Evolutionary conservation across 306 rosid genomes (phyloP).

Genomic region (Trichosanthes cucumerina): DNA sequence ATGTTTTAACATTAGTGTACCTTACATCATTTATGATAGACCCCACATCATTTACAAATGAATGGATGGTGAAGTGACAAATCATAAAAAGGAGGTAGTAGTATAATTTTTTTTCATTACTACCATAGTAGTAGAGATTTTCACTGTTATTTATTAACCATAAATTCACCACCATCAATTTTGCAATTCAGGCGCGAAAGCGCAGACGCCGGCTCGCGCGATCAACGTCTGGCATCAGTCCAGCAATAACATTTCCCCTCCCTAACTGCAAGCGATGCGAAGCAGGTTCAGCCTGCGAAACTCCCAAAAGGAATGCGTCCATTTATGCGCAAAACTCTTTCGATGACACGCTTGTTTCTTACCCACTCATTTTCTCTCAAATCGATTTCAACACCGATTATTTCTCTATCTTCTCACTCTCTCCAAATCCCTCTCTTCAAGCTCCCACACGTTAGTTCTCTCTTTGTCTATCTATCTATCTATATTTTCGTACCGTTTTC

Average conservation of each 20-base stretch:
- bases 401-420: not conserved
- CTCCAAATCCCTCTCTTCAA: constrained; percentile 21
- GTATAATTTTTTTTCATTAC: no score
- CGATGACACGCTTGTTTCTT: constrained; percentile 29
- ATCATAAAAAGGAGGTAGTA: no score
- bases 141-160: no score
- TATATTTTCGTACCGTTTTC: not conserved
- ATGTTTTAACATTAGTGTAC: no score
- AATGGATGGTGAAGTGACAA: no score
- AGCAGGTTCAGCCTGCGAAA: not conserved
- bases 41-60: no score
- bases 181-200: not conserved
- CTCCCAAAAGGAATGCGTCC: constrained; percentile 24
- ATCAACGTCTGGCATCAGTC: no score
- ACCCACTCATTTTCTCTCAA: constrained; percentile 15
- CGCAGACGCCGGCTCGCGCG: no score
- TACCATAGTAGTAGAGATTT: no score
- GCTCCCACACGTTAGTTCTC: constrained; percentile 8
- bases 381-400: not conserved
- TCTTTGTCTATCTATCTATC: not conserved
- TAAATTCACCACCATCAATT: no score
- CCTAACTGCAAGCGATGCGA: not conserved
- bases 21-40: no score
- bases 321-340: constrained; percentile 19
- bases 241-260: no score